Base-by-base conservation (phyloP, 805 yeast genomes). In the Ascoidea tarda region DNA sequence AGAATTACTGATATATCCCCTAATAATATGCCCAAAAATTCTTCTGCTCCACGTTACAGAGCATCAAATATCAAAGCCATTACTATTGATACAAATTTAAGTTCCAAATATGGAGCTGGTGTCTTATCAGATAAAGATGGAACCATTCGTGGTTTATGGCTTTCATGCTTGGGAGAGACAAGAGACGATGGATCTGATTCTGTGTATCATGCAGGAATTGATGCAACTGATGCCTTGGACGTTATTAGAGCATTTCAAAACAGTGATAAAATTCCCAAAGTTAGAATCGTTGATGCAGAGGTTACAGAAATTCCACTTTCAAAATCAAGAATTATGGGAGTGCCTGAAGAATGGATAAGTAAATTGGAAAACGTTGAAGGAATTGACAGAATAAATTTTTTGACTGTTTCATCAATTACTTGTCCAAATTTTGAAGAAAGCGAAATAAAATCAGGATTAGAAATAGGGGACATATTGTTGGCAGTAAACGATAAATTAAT, bases 311-410 rank as follows among this genome's bases (percentile, higher is more conserved):
- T 84, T 42, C 76, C 87, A 1, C 71, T 88, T 31, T 75, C 81
- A 32, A 83, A 79, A 61, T 95, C 95, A 2, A 79, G 96, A 66
- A 77, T 86, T 48, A 75, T 87, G 61, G 95, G 95, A n/a, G 95
- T 89, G 28, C 78, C 93, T 0, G 91, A 86, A 59, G 79, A 78
- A 47, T 88, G 95, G 95, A 84, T 90, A 55, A 62, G 71, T 44
- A 73, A 72, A 56, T 75, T 87, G 62, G 95, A 87, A 63, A 71
- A 75, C 32, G 75, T 73, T 38, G 75, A 79, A 51, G 69, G 71
- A 32, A 38, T 38, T 38, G 87, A 84, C 60, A 81, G 86, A 60
- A 73, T 83, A 48, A 90, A 87, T 62, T 77, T 90, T 56, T 75
- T 87, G 62, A 70, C 79, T 16, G 91, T 86, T 10, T 72, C 81